These are phyloP conservation scores for Sugiyamaella pinicola DNA, from an alignment of 1,139 yeast genomes.

Conservation along the genomic window DNA sequence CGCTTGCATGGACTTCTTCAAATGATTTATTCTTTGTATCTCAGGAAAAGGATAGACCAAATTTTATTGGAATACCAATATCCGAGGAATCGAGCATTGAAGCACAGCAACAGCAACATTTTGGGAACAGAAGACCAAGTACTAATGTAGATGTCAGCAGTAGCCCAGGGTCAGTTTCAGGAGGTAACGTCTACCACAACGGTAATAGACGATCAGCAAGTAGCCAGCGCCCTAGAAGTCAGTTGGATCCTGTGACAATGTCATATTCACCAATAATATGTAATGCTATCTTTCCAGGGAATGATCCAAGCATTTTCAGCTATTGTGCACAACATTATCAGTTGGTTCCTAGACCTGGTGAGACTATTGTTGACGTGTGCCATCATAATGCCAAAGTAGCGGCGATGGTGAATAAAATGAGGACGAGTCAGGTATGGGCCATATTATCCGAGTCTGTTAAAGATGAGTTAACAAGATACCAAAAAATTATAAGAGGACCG, in stretches of 20 bases:
- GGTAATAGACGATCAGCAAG: constrained; percentile 13
- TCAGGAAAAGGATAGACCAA: constrained; percentile 46
- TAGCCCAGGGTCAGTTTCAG: constrained; percentile 14
- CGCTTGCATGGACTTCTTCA: constrained; percentile 60
- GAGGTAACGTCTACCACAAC: constrained; percentile 5
- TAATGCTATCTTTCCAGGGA: constrained; percentile 39
- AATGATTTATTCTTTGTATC: constrained; percentile 56
- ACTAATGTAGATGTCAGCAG: constrained; percentile 4
- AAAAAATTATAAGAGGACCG: neutral
- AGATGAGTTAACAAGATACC: constrained; percentile 45
- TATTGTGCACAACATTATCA: constrained; percentile 40
- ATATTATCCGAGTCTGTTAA: constrained; percentile 59
- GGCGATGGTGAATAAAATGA: constrained; percentile 51
- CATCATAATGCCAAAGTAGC: constrained; percentile 63
- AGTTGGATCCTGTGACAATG: constrained; percentile 7
- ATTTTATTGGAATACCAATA: constrained; percentile 5
- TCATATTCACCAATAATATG: constrained; percentile 14
- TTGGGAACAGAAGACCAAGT: constrained; percentile 9
- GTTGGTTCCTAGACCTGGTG: constrained; percentile 50
- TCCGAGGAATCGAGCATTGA: constrained; percentile 5
- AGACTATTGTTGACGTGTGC: constrained; percentile 56
- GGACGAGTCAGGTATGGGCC: constrained; percentile 73
- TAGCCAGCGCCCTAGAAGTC: constrained; percentile 10
- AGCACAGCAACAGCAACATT: neutral
- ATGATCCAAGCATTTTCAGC: constrained; percentile 34